Base-by-base conservation (phyloP, 768 basidiomycete genomes). In the Sistotremastrum niveocremeum region DNA sequence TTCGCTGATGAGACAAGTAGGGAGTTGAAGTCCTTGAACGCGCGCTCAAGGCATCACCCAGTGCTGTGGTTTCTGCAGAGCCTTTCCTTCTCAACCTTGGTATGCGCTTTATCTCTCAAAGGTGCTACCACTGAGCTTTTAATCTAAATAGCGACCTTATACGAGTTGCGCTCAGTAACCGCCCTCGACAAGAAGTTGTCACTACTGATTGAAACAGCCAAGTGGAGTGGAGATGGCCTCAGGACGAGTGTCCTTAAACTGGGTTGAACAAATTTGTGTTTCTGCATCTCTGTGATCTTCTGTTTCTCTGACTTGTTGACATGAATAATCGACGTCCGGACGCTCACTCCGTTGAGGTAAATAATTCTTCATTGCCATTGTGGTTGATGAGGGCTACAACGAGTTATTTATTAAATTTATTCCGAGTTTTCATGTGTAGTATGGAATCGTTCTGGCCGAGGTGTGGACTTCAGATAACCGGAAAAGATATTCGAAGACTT, bases 61-160 rank as follows among this genome's bases (percentile, higher is more conserved):
- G 81, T 1, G 74, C 74, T 41, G 74, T 83, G 6, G 79, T 82
- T 8, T 72, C 79, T 29, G 81, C 83, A 5, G 86, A 89, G 55
- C 86, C 86, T 4, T 84, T 84, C 62, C 57, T 89, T 39, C 89
- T 89, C 62, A 90, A 90, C 51, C 68, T 90, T 5, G 83, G 87
- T 87, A 58, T 49, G 80, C 63, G 1, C 30, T 20, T 20, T 45
- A 30, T 8, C 20, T 5, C 10, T 1, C 4, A 12, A 45, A 6
- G 8, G n/a, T 4, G 12, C 9, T 11, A n/a, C 28, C n/a, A 37
- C 43, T 41, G 12, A 45, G 8, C 20, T 9, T 12, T 12, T 37
- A 44, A 7, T 29, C 20, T 39, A 32, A 37, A 42, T 49, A 87
- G 86, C 86, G 1, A 89, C 87, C 1, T 61, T 90, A 30, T 89